A percentile compares a stretch with the other conserved stretches of the same genome.
phyloP scores from a whole-genome alignment of 805 yeast genomes.

The Teunomyces cretensis region DNA sequence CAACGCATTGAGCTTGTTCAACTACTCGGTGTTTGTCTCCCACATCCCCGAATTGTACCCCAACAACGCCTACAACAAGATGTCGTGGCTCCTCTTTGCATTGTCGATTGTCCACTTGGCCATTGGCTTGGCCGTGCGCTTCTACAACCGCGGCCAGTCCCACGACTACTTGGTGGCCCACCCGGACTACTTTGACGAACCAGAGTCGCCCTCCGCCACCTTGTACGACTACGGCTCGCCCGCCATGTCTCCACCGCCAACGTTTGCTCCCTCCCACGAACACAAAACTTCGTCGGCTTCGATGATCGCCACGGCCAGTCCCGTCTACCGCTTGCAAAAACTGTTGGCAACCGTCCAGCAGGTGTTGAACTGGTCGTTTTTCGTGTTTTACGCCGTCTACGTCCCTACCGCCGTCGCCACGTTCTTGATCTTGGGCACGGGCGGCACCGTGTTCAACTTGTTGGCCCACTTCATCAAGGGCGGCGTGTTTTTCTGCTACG shows the following conservation, averaged over 20 bases:
- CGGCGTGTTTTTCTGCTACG: constrained; percentile 77
- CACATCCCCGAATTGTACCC: constrained; percentile 72
- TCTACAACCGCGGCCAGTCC: constrained; percentile 6
- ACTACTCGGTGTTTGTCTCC: constrained; percentile 55
- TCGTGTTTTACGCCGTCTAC: constrained; percentile 59
- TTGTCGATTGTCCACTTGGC: constrained; percentile 53
- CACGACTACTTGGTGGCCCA: constrained; percentile 14
- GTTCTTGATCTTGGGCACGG: constrained; percentile 69
- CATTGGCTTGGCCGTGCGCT: constrained; percentile 48
- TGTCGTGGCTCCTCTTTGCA: constrained; percentile 61
- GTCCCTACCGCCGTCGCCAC: constrained; percentile 63
- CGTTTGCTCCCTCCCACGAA: background rate
- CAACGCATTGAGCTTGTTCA: constrained; percentile 50
- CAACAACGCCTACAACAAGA: constrained; percentile 65
- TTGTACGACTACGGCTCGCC: constrained; percentile 4
- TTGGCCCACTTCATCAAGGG: constrained; percentile 97
- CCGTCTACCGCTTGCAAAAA: background rate
- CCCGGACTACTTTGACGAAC: constrained; percentile 14
- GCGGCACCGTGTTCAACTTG: constrained; percentile 66
- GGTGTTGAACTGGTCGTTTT: constrained; percentile 59
- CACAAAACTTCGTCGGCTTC: background rate
- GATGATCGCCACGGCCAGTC: background rate
- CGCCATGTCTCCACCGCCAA: background rate
- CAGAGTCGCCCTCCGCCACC: constrained; percentile 13
- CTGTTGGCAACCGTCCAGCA: constrained; percentile 1